phyloP scores from a whole-genome alignment of 75 land plant species.

The Cryptomeria japonica region DNA sequence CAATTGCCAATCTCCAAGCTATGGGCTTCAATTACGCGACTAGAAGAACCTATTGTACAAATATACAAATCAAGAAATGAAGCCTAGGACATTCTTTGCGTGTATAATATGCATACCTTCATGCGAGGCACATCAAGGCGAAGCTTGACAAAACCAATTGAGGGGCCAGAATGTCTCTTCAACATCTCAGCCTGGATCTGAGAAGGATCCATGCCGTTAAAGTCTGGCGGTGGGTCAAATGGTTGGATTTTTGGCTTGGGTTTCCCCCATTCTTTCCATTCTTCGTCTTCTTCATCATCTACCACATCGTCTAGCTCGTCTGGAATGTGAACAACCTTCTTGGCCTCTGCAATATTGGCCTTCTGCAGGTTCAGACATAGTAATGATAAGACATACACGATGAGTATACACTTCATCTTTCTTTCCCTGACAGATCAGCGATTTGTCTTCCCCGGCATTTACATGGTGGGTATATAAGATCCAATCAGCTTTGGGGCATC shows the following conservation, averaged over 20 bases:
- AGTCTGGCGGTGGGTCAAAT: constrained; percentile 51
- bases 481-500: too few relatives aligned
- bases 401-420: neutral
- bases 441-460: neutral
- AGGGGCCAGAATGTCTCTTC: constrained; percentile 72
- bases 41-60: neutral
- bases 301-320: constrained; percentile 95
- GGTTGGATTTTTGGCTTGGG: constrained; percentile 23
- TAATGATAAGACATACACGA: neutral
- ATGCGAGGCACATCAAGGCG: constrained; percentile 53
- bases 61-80: neutral
- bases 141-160: constrained; percentile 92
- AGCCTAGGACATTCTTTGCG: neutral
- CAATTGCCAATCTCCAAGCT: neutral
- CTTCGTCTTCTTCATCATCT: constrained; percentile 98
- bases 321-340: constrained; percentile 57
- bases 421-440: neutral
- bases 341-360: constrained; percentile 16
- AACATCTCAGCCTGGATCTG: constrained; percentile 83
- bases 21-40: neutral
- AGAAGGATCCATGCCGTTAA: constrained; percentile 34
- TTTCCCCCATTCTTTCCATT: constrained; percentile 94
- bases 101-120: constrained; percentile 32
- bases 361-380: neutral
- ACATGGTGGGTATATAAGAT: neutral